A percentile compares a stretch with the other conserved stretches of the same genome.
Conservation (phyloP, 1,139 yeast genomes). For the Meyerozyma guilliermondii region DNA sequence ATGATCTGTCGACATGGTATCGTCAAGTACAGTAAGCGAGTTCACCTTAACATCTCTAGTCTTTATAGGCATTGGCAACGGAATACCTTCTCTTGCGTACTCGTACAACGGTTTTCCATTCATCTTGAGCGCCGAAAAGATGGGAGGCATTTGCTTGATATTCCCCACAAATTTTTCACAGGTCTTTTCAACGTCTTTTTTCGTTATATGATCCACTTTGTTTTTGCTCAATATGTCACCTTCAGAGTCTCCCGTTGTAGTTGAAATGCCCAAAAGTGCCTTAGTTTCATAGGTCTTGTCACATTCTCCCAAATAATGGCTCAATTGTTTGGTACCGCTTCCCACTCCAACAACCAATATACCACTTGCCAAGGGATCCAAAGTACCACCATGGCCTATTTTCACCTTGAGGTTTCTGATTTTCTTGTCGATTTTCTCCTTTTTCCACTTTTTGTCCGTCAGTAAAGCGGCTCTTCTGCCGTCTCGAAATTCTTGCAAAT, state of each 20-base stretch:
- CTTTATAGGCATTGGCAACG: constrained; percentile 77
- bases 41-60: constrained; percentile 66
- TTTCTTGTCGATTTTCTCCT: constrained; percentile 39
- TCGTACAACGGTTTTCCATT: constrained; percentile 92
- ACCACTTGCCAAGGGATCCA: constrained; percentile 94
- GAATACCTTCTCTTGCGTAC: constrained; percentile 85
- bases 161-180: constrained; percentile 69
- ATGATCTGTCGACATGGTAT: constrained; percentile 53
- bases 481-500: constrained; percentile 38
- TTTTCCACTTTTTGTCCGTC: constrained; percentile 45
- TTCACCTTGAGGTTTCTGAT: constrained; percentile 60
- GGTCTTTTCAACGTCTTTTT: constrained; percentile 45
- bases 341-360: constrained; percentile 90
- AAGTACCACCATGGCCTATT: constrained; percentile 97
- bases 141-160: constrained; percentile 88
- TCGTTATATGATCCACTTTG: constrained; percentile 53
- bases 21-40: constrained; percentile 49
- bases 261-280: constrained; percentile 83
- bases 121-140: constrained; percentile 89
- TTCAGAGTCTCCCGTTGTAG: constrained; percentile 92
- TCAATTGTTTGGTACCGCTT: constrained; percentile 76
- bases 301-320: constrained; percentile 65
- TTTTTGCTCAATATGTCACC: constrained; percentile 70
- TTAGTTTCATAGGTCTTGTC: constrained; percentile 76
- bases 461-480: constrained; percentile 30